Percentiles rank a stretch among this genome's conserved stretches.
Evolutionary conservation across 176 grass and related monocot genomes (phyloP).

Genomic region (Raddia distichophylla): DNA sequence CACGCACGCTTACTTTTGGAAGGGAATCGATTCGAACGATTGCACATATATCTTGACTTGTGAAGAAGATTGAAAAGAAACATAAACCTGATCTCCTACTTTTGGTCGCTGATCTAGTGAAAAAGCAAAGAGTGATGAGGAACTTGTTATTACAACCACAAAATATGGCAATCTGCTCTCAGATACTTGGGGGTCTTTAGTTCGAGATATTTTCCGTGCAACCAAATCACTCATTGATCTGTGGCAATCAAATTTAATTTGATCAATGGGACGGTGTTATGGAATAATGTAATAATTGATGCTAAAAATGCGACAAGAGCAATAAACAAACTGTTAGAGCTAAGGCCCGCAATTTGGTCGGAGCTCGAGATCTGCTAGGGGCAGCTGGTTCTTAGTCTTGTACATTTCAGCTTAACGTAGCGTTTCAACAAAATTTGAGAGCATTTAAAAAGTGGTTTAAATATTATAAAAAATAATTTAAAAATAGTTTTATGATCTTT

Average conservation of each 20-base stretch:
- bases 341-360: too few species aligned
- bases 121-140: slow-evolving; percentile 6
- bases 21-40: slow-evolving; percentile 35
- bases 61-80: too few species aligned
- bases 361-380: too few species aligned
- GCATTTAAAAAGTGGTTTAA: too few species aligned
- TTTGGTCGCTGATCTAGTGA: slow-evolving; percentile 23
- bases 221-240: background rate
- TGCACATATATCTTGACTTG: too few species aligned
- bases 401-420: too few species aligned
- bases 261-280: background rate
- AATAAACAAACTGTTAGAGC: background rate
- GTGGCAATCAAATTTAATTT: background rate
- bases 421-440: too few species aligned
- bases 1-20: slow-evolving; percentile 11
- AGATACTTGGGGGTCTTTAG: background rate
- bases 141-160: slow-evolving; percentile 35
- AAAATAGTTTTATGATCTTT: too few species aligned
- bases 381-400: too few species aligned
- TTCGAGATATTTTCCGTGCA: background rate
- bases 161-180: slow-evolving; percentile 3
- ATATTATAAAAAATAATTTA: too few species aligned
- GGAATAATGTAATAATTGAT: background rate
- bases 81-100: background rate
- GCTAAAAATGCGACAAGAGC: background rate